A percentile compares a stretch with the other conserved stretches of the same genome.
Evolutionary conservation across 306 rosid genomes (phyloP).

Genomic region (Clitoria ternatea): DNA sequence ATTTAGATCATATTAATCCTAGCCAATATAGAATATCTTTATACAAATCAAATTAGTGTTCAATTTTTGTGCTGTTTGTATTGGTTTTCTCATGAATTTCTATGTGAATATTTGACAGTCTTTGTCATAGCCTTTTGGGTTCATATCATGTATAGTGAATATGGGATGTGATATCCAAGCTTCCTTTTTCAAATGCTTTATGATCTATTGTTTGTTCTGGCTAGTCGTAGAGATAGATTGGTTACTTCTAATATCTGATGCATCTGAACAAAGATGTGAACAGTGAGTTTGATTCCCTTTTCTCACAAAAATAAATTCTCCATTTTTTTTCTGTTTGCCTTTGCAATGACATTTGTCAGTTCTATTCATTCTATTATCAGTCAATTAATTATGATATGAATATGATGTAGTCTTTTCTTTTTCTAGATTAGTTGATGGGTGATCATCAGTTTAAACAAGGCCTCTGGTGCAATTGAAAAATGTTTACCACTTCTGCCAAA

Average conservation of each 20-base stretch:
- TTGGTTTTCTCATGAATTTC: not conserved
- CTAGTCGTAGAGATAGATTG: slow-evolving; percentile 4
- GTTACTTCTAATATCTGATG: not conserved
- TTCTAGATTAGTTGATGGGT: slow-evolving; percentile 8
- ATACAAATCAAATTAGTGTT: slow-evolving; percentile 5
- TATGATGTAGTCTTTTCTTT: not conserved
- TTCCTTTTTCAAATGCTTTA: slow-evolving; percentile 7
- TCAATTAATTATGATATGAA: not conserved
- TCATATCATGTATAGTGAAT: not conserved
- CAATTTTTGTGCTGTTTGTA: not conserved
- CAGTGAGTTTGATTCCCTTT: not conserved
- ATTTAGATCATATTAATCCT: no score
- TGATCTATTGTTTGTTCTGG: not conserved
- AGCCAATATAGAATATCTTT: no score
- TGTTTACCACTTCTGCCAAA: not conserved
- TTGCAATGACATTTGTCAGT: not conserved
- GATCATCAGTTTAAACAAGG: not conserved
- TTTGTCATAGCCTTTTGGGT: not conserved
- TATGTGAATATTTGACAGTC: not conserved
- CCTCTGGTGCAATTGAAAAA: not conserved
- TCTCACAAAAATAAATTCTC: not conserved
- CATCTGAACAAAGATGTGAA: not conserved
- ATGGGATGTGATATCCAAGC: not conserved
- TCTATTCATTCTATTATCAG: slow-evolving; percentile 2
- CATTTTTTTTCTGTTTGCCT: not conserved